Conservation (phyloP, 2,329 filamentous ascomycete species). For the Ophiosphaerella narmari region DNA sequence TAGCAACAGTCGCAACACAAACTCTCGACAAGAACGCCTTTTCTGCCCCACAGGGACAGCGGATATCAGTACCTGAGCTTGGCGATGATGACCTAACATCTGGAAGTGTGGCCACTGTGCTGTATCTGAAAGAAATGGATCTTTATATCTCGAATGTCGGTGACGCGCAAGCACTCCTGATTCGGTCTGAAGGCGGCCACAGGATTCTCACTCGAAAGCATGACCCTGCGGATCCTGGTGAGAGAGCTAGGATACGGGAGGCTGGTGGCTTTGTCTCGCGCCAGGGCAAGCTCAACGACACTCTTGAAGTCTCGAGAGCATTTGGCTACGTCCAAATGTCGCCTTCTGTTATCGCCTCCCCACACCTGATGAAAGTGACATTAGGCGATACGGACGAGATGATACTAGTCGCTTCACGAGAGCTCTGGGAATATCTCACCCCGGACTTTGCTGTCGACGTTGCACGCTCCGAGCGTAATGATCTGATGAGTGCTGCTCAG, state of each 20-base stretch:
- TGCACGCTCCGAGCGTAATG: slow-evolving; percentile 79
- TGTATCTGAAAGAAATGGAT: slow-evolving; percentile 87
- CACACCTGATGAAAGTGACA: slow-evolving; percentile 76
- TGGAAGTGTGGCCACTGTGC: slow-evolving; percentile 87
- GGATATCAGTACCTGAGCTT: slow-evolving; percentile 72
- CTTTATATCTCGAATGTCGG: slow-evolving; percentile 95
- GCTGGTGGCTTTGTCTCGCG: slow-evolving; percentile 95
- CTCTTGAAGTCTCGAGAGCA: slow-evolving; percentile 86
- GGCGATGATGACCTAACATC: slow-evolving; percentile 88
- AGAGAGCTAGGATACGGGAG: slow-evolving; percentile 87
- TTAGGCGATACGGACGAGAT: slow-evolving; percentile 91
- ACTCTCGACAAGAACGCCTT: slow-evolving; percentile 69
- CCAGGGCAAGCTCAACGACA: slow-evolving; percentile 90
- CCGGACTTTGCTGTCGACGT: slow-evolving; percentile 92
- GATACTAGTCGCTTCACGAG: slow-evolving; percentile 85
- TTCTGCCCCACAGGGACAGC: slow-evolving; percentile 51
- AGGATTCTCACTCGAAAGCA: slow-evolving; percentile 88
- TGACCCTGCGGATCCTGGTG: slow-evolving; percentile 83
- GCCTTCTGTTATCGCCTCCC: slow-evolving; percentile 89
- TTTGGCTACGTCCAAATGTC: slow-evolving; percentile 95
- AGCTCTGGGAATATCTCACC: slow-evolving; percentile 93
- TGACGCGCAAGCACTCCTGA: slow-evolving; percentile 92
- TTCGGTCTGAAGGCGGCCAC: slow-evolving; percentile 83
- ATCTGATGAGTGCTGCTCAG: slow-evolving; percentile 93
- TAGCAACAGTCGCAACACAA: slow-evolving; percentile 82